Evolutionary conservation across 108 stramenopile species (phyloP).

Genomic region (Skeletonema grethae): DNA sequence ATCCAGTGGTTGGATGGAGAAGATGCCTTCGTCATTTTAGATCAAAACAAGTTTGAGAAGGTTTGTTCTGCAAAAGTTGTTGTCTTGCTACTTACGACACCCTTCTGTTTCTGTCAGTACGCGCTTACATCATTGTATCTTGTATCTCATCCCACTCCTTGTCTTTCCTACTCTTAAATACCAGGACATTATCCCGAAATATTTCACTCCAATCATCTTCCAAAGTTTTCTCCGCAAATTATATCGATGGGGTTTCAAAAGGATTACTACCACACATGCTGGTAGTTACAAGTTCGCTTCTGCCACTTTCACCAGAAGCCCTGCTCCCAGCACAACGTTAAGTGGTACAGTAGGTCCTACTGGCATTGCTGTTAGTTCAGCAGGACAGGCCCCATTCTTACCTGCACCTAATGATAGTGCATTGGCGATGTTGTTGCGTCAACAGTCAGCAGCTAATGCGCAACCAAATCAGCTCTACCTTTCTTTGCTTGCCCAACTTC

Average conservation of each 20-base stretch:
- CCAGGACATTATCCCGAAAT: background rate
- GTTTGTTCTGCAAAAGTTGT: background rate
- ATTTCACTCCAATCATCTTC: background rate
- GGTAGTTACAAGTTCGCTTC: background rate
- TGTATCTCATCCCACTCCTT: background rate
- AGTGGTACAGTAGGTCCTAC: background rate
- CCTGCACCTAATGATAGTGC: background rate
- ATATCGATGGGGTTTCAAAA: slow-evolving; percentile 1
- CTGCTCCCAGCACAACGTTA: background rate
- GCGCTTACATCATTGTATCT: background rate
- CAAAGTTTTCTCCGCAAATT: background rate
- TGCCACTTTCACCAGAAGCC: background rate
- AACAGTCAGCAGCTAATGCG: background rate
- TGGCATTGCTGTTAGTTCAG: background rate
- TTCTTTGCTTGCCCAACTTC: background rate
- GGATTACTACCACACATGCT: background rate
- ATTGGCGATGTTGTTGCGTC: background rate
- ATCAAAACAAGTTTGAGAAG: slow-evolving; percentile 3
- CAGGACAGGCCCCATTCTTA: too few species aligned
- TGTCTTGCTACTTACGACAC: background rate
- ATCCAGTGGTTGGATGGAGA: background rate
- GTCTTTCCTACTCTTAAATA: background rate
- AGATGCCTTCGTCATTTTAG: slow-evolving; percentile 6
- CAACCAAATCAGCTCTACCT: background rate
- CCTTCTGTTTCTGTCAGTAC: background rate